Conservation (phyloP, 1,139 yeast genomes). For the Suhomyces guaymorum region DNA sequence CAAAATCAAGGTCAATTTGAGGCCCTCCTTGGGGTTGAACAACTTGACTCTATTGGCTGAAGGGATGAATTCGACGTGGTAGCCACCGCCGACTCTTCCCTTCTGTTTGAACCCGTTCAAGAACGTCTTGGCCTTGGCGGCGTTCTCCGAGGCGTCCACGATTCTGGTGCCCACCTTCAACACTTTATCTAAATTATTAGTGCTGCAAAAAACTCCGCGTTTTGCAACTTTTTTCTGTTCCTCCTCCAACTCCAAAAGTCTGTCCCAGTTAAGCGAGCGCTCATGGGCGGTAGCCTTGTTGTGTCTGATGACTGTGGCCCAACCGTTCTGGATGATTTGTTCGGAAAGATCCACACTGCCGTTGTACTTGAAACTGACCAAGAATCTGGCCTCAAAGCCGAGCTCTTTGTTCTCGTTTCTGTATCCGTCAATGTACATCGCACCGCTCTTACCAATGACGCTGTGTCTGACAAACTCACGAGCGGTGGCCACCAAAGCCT, state of each 20-base stretch:
- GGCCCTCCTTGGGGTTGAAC: constrained; percentile 69
- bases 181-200: constrained; percentile 50
- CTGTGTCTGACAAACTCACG: constrained; percentile 70
- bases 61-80: constrained; percentile 68
- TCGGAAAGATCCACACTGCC: constrained; percentile 60
- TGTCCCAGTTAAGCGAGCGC: constrained; percentile 78
- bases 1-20: constrained; percentile 66
- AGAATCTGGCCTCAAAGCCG: constrained; percentile 62
- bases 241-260: constrained; percentile 67
- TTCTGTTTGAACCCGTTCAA: constrained; percentile 69
- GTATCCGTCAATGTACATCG: constrained; percentile 61
- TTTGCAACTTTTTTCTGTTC: constrained; percentile 54
- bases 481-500: constrained; percentile 61
- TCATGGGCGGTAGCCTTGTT: constrained; percentile 69
- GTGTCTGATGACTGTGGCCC: constrained; percentile 77
- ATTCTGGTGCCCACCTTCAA: constrained; percentile 55
- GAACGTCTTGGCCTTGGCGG: constrained; percentile 72
- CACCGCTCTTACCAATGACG: constrained; percentile 68
- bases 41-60: constrained; percentile 69
- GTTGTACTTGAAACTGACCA: constrained; percentile 55
- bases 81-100: constrained; percentile 59
- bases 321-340: constrained; percentile 61
- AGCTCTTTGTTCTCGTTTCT: constrained; percentile 59
- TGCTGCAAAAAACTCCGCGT: constrained; percentile 60
- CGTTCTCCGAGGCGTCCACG: constrained; percentile 79